phyloP scores from a whole-genome alignment of 2,329 filamentous ascomycete species.

The Phaeosphaeria sp. region DNA sequence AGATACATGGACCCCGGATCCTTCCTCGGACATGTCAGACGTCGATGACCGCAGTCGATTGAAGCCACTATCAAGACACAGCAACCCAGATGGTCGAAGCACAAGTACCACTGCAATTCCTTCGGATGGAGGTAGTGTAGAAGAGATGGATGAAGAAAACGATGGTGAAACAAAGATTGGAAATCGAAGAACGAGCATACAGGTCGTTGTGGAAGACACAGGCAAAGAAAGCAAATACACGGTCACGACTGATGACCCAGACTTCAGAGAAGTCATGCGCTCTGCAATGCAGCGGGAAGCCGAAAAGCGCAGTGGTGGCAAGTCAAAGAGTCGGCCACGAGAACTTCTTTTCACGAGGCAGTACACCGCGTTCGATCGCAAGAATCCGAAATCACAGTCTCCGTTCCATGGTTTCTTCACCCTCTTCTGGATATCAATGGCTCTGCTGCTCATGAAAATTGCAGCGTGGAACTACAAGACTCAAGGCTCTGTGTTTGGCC shows the following conservation, averaged over 20 bases:
- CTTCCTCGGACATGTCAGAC: constrained; percentile 34
- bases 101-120: constrained; percentile 31
- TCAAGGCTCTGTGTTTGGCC: constrained; percentile 73
- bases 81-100: constrained; percentile 43
- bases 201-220: constrained; percentile 56
- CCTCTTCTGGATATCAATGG: constrained; percentile 73
- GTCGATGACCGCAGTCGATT: constrained; percentile 52
- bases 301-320: constrained; percentile 31
- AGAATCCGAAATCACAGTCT: constrained; percentile 70
- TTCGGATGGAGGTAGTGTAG: constrained; percentile 30
- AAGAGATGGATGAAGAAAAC: constrained; percentile 11
- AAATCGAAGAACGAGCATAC: constrained; percentile 50
- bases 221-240: constrained; percentile 55
- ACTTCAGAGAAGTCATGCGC: constrained; percentile 55
- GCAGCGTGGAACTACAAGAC: constrained; percentile 71
- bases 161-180: constrained; percentile 8
- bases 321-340: constrained; percentile 51
- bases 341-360: constrained; percentile 74
- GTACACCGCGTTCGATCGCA: constrained; percentile 76
- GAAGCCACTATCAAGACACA: constrained; percentile 44
- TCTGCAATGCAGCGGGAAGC: constrained; percentile 53
- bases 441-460: constrained; percentile 70
- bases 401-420: constrained; percentile 82
- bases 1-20: constrained; percentile 37
- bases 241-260: constrained; percentile 58